These are phyloP conservation scores for Albifimbria verrucaria DNA, from an alignment of 2,329 filamentous ascomycete species.

Conservation along the genomic window DNA sequence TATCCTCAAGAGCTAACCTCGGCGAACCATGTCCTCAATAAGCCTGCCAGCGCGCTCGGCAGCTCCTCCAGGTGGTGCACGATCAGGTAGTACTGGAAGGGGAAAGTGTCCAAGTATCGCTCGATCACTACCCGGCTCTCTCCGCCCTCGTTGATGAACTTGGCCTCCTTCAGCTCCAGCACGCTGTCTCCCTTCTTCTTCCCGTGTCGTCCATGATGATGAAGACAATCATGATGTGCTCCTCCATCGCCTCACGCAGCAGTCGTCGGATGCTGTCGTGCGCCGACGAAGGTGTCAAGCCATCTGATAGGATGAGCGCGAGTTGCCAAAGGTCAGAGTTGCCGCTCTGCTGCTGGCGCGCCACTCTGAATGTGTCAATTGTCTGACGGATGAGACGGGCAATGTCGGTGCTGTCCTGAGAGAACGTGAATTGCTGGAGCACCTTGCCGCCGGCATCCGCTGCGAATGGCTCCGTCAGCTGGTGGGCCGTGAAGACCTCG, in stretches of 20 bases:
- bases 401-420: slow-evolving; percentile 84
- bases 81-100: slow-evolving; percentile 95
- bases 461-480: slow-evolving; percentile 78
- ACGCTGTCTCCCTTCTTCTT: slow-evolving; percentile 61
- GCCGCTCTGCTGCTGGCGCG: slow-evolving; percentile 57
- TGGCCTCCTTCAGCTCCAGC: slow-evolving; percentile 82
- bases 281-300: slow-evolving; percentile 76
- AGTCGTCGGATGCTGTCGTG: slow-evolving; percentile 80
- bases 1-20: slow-evolving; percentile 49
- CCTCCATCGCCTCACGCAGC: slow-evolving; percentile 83
- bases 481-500: slow-evolving; percentile 79
- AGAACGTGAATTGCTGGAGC: slow-evolving; percentile 80
- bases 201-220: slow-evolving; percentile 79
- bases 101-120: slow-evolving; percentile 91
- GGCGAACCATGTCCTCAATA: slow-evolving; percentile 95
- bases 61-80: slow-evolving; percentile 90
- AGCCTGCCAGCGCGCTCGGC: slow-evolving; percentile 79
- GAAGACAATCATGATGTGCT: slow-evolving; percentile 97
- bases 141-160: slow-evolving; percentile 67
- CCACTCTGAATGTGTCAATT: slow-evolving; percentile 77
- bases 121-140: slow-evolving; percentile 74
- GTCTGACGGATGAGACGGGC: slow-evolving; percentile 71
- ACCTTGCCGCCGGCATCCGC: slow-evolving; percentile 74
- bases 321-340: slow-evolving; percentile 87
- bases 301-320: slow-evolving; percentile 88